Evolutionary conservation across 345 rosid genomes (phyloP).

Genomic region (Noccaea bulbosa): DNA sequence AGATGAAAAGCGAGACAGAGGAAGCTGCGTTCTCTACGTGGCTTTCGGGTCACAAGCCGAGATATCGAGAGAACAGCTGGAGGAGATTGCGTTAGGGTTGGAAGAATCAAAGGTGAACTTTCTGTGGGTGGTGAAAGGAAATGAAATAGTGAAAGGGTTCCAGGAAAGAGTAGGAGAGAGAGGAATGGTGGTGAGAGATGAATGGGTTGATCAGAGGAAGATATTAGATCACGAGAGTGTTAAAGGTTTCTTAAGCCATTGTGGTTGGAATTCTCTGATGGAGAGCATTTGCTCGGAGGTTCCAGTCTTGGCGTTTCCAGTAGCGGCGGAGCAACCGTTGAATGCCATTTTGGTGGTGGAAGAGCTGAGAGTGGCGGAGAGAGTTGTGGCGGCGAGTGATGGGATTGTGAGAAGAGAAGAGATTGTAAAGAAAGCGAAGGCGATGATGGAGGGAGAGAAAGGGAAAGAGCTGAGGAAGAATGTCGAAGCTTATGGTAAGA

Average conservation of each 20-base stretch:
- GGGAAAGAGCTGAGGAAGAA: conserved; percentile 19
- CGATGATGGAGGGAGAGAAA: conserved; percentile 18
- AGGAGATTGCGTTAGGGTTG: conserved; percentile 9
- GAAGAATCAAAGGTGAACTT: conserved; percentile 19
- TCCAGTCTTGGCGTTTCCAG: conserved; percentile 10
- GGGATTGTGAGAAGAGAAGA: conserved; percentile 2
- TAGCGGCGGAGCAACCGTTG: conserved; percentile 3
- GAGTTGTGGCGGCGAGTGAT: conserved; percentile 11
- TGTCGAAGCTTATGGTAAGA: conserved; percentile 12
- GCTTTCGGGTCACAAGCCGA: conserved; percentile 13
- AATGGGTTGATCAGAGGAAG: conserved; percentile 24
- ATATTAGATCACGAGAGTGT: conserved; percentile 18
- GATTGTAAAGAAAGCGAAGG: conserved; percentile 2
- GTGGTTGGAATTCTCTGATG: conserved; percentile 17
- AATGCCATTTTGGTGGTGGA: conserved; percentile 14
- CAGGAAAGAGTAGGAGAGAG: conserved; percentile 5
- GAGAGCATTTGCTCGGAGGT: conserved; percentile 18
- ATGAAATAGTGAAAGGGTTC: background rate
- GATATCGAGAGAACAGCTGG: conserved; percentile 6
- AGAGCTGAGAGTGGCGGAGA: conserved; percentile 16
- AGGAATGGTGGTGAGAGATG: conserved; percentile 21
- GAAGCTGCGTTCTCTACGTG: conserved; percentile 6
- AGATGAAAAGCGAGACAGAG: conserved; percentile 9
- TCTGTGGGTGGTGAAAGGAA: conserved; percentile 20
- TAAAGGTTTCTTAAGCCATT: conserved; percentile 14